Evolutionary conservation across 306 rosid species (phyloP).

Genomic region (Castanea sativa): DNA sequence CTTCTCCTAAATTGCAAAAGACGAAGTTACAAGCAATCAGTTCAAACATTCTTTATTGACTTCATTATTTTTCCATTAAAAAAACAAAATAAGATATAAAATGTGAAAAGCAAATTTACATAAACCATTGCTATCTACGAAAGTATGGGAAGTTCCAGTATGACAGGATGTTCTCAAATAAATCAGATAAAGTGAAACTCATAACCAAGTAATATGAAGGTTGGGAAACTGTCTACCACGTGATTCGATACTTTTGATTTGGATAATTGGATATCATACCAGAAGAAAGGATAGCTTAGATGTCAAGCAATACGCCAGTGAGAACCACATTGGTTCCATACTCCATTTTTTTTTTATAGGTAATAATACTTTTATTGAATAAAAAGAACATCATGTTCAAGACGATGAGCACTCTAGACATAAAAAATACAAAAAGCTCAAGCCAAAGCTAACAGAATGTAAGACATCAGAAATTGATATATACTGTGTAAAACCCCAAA

Average conservation of each 20-base stretch:
- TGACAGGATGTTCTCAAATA: neutral
- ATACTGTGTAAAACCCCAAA: too few species aligned
- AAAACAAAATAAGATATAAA: neutral
- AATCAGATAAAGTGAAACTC: neutral
- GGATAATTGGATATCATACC: neutral
- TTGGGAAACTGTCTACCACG: neutral
- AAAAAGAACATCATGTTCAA: too few species aligned
- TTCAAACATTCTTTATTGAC: neutral
- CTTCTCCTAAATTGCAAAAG: conserved; percentile 47
- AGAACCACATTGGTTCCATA: neutral
- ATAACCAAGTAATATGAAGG: too few species aligned
- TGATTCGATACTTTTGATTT: neutral
- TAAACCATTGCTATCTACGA: neutral
- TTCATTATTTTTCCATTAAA: neutral
- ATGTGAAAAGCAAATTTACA: neutral
- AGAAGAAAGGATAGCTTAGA: neutral
- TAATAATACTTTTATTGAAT: too few species aligned
- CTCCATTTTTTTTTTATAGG: too few species aligned
- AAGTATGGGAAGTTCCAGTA: neutral
- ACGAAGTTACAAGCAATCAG: neutral
- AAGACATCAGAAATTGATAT: too few species aligned
- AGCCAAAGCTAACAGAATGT: too few species aligned
- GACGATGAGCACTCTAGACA: too few species aligned
- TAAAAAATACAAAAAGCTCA: too few species aligned
- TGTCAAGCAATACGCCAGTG: neutral